Evolutionary conservation across 164 flowering plant species (phyloP).

Genomic region (Vitis rupestris): DNA sequence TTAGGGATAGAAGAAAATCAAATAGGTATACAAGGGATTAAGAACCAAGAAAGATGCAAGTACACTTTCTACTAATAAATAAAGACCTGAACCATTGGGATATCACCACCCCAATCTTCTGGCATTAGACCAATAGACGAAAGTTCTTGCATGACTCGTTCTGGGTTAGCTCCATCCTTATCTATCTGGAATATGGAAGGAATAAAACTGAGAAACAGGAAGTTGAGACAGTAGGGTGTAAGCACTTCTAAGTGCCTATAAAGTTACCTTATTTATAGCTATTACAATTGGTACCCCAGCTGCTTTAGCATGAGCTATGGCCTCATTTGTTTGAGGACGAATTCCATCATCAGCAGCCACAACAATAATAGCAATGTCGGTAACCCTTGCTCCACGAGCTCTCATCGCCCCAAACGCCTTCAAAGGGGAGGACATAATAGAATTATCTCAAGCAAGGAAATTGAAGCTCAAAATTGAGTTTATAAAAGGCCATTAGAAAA

Average conservation of each 20-base stretch:
- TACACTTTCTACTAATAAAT: background rate
- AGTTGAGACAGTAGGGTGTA: background rate
- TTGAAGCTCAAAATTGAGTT: slow-evolving; percentile 7
- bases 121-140: slow-evolving; percentile 89
- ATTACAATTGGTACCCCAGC: slow-evolving; percentile 91
- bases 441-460: slow-evolving; percentile 10
- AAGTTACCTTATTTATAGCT: slow-evolving; percentile 82
- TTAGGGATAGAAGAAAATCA: slow-evolving; percentile 10
- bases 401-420: slow-evolving; percentile 99
- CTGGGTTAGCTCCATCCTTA: slow-evolving; percentile 92
- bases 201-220: slow-evolving; percentile 9
- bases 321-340: slow-evolving; percentile 96
- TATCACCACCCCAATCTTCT: slow-evolving; percentile 96
- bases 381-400: slow-evolving; percentile 96
- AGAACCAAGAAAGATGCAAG: slow-evolving; percentile 9
- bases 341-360: slow-evolving; percentile 99
- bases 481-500: background rate
- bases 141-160: slow-evolving; percentile 93
- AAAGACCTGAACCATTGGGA: slow-evolving; percentile 84
- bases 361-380: slow-evolving; percentile 93
- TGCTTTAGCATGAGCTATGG: slow-evolving; percentile 97
- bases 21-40: slow-evolving; percentile 3
- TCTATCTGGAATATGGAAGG: slow-evolving; percentile 59
- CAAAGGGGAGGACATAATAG: slow-evolving; percentile 8
- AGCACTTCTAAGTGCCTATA: background rate